Evolutionary conservation across 169 alveolate genomes (phyloP).

Genomic region (Plasmodium malariae): DNA sequence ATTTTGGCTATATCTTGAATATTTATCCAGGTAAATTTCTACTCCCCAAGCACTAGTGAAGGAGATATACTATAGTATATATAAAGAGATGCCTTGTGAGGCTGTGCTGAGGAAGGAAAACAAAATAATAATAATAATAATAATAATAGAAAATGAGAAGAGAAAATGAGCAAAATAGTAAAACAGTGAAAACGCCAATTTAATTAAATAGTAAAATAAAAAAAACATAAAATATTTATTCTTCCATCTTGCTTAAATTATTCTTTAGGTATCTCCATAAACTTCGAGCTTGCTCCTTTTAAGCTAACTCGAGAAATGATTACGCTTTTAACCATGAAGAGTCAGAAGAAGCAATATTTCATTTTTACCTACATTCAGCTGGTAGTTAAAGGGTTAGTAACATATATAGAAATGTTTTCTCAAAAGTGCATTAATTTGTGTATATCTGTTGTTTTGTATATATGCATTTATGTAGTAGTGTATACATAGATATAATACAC

Average conservation of each 20-base stretch:
- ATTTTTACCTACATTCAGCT: constrained; percentile 70
- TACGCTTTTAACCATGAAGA: constrained; percentile 66
- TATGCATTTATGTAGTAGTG: neutral
- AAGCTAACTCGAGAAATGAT: constrained; percentile 94
- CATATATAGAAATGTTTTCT: neutral
- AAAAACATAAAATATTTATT: too few relatives aligned
- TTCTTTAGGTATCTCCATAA: constrained; percentile 81
- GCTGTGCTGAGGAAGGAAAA: too few relatives aligned
- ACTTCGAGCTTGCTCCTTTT: constrained; percentile 97
- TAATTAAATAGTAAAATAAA: too few relatives aligned
- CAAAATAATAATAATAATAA: too few relatives aligned
- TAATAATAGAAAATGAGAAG: too few relatives aligned
- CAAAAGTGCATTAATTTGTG: neutral
- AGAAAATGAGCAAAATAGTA: too few relatives aligned
- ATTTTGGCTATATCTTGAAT: constrained; percentile 96
- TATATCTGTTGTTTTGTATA: neutral
- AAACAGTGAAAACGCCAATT: too few relatives aligned
- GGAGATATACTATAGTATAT: too few relatives aligned
- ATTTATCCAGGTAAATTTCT: constrained; percentile 95
- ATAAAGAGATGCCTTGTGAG: too few relatives aligned
- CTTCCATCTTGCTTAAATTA: too few relatives aligned
- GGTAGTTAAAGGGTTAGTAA: constrained; percentile 67
- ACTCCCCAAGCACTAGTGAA: too few relatives aligned
- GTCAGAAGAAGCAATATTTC: constrained; percentile 67
- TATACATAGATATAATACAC: too few relatives aligned